A percentile compares a stretch with the other conserved stretches of the same genome.
Conservation (phyloP, 2,329 filamentous ascomycete genomes). For the Trematosphaeria pertusa region DNA sequence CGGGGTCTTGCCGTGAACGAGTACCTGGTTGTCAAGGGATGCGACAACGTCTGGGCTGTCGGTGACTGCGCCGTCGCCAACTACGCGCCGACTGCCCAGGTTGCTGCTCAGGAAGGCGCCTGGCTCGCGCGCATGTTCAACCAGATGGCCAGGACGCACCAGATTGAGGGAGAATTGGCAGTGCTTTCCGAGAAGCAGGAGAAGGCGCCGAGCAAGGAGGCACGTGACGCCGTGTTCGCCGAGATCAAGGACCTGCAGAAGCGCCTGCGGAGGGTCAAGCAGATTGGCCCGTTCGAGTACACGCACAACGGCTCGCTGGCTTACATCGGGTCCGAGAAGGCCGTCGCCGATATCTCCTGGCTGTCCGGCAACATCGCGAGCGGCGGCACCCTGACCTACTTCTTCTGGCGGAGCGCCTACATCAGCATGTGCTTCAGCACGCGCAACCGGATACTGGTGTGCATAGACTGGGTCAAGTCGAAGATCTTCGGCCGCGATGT, state of each 20-base stretch:
- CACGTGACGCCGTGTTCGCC: slow-evolving; percentile 65
- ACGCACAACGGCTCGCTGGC: slow-evolving; percentile 95
- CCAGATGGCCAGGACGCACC: slow-evolving; percentile 95
- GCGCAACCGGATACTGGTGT: slow-evolving; percentile 91
- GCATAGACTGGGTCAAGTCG: slow-evolving; percentile 95
- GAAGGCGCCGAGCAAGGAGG: slow-evolving; percentile 71
- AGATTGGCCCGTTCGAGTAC: slow-evolving; percentile 98
- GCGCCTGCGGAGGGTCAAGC: slow-evolving; percentile 86
- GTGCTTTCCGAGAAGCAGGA: slow-evolving; percentile 67
- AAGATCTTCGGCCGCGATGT: slow-evolving; percentile 97
- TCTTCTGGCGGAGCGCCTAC: slow-evolving; percentile 98
- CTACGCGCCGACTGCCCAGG: slow-evolving; percentile 96
- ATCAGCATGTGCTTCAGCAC: slow-evolving; percentile 99
- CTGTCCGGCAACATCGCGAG: slow-evolving; percentile 95
- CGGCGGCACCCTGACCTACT: slow-evolving; percentile 91
- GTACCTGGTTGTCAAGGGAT: slow-evolving; percentile 96
- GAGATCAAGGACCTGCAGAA: slow-evolving; percentile 89
- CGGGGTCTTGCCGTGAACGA: slow-evolving; percentile 97
- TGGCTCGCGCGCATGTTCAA: slow-evolving; percentile 98
- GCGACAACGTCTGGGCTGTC: slow-evolving; percentile 96
- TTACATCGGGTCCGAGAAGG: slow-evolving; percentile 98
- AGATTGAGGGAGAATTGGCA: slow-evolving; percentile 77
- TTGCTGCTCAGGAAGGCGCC: slow-evolving; percentile 91
- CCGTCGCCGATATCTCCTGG: slow-evolving; percentile 96
- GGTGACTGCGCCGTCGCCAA: slow-evolving; percentile 97